phyloP scores from a whole-genome alignment of 2,329 filamentous ascomycete genomes.

The Pseudopyricularia cyperi region DNA sequence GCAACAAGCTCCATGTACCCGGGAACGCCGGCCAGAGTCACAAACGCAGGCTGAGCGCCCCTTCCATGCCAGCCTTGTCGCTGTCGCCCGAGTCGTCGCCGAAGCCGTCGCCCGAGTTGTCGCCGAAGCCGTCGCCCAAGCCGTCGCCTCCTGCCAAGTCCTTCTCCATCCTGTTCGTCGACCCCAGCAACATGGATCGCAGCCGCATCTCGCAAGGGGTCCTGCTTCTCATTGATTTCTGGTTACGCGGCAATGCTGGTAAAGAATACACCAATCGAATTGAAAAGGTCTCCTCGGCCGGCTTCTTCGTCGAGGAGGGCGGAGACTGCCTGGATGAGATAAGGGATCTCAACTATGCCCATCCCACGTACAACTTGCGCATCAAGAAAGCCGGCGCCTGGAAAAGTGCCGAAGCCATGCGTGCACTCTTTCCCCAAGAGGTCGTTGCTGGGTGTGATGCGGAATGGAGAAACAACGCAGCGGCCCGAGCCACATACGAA shows the following conservation, averaged over 20 bases:
- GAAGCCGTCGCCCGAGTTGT: neutral
- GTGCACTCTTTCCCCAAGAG: neutral
- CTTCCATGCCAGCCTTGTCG: neutral
- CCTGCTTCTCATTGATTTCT: neutral
- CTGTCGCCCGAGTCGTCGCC: neutral
- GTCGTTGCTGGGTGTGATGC: neutral
- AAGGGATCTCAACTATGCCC: neutral
- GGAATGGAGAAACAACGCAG: neutral
- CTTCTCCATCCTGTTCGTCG: neutral
- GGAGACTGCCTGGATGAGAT: neutral
- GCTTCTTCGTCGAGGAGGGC: neutral
- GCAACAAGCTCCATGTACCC: neutral
- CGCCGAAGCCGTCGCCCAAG: neutral
- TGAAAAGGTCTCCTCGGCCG: neutral
- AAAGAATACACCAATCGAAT: neutral
- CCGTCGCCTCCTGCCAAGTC: neutral
- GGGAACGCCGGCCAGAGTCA: neutral
- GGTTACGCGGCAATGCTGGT: neutral
- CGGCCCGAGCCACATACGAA: neutral
- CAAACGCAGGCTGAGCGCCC: neutral
- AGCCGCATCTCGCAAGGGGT: neutral
- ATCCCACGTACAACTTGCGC: neutral
- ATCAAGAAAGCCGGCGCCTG: neutral
- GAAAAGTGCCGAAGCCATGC: neutral
- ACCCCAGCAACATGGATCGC: neutral